Evolutionary conservation across 441 rosid species (phyloP).

Genomic region (Arabidopsis lyrata): DNA sequence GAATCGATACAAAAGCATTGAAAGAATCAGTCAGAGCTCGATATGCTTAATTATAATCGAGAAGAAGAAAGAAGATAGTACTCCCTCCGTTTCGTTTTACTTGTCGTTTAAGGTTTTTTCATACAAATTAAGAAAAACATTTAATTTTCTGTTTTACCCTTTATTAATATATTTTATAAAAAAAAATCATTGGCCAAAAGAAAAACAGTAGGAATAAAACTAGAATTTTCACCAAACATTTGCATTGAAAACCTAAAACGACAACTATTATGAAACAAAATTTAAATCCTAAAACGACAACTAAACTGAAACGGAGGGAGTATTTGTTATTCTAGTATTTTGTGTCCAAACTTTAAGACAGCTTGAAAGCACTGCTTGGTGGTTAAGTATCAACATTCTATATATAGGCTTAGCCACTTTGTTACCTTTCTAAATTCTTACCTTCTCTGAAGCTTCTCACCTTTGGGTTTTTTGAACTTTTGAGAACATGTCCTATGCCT

Average conservation of each 20-base stretch:
- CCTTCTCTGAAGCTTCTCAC: conserved; percentile 34
- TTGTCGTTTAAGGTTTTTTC: too few species aligned
- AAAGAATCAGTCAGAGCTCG: conserved; percentile 36
- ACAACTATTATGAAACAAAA: too few species aligned
- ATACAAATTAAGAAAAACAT: too few species aligned
- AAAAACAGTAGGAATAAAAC: too few species aligned
- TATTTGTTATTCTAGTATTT: conserved; percentile 27
- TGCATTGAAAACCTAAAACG: too few species aligned
- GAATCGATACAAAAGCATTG: conserved; percentile 42
- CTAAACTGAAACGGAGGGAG: too few species aligned
- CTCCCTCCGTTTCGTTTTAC: too few species aligned
- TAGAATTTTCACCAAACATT: too few species aligned
- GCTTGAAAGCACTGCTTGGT: conserved; percentile 43
- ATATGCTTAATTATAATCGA: conserved; percentile 21
- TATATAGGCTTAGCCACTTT: conserved; percentile 35
- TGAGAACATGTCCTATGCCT: not conserved
- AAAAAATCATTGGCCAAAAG: too few species aligned
- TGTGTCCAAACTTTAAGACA: conserved; percentile 40
- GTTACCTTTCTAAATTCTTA: conserved; percentile 36
- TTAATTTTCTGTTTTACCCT: too few species aligned
- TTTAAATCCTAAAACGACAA: too few species aligned
- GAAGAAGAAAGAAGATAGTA: conserved; percentile 33
- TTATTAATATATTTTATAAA: too few species aligned
- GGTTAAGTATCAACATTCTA: conserved; percentile 44
- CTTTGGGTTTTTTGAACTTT: not conserved